phyloP scores from a whole-genome alignment of 2,329 filamentous ascomycete genomes.

The Hypoxylon sp. region DNA sequence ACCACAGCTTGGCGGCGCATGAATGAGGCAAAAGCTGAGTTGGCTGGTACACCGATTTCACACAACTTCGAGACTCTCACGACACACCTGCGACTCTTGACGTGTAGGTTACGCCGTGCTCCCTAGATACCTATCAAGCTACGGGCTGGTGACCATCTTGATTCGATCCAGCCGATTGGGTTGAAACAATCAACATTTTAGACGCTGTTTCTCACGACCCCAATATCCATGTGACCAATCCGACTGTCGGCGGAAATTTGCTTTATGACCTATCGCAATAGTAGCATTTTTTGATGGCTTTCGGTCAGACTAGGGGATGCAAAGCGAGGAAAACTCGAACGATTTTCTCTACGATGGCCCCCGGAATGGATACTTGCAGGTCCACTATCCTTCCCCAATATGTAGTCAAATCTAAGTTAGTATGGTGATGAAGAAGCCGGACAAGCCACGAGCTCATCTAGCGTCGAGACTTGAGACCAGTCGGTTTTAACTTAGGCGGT shows the following conservation, averaged over 20 bases:
- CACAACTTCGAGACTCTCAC: slow-evolving; percentile 22
- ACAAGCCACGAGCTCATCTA: slow-evolving; percentile 32
- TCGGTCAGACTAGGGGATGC: slow-evolving; percentile 36
- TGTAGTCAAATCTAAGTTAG: slow-evolving; percentile 36
- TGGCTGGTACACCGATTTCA: slow-evolving; percentile 23
- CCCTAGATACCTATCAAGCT: slow-evolving; percentile 31
- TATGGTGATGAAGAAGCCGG: slow-evolving; percentile 24
- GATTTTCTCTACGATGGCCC: slow-evolving; percentile 25
- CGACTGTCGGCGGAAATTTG: slow-evolving; percentile 21
- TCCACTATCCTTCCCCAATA: slow-evolving; percentile 18
- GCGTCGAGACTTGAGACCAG: slow-evolving; percentile 21
- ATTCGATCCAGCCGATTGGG: slow-evolving; percentile 33
- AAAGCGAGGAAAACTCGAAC: slow-evolving; percentile 23
- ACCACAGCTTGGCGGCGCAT: slow-evolving; percentile 22
- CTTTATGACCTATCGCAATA: slow-evolving; percentile 36
- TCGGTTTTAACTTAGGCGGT: slow-evolving; percentile 19
- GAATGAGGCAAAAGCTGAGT: slow-evolving; percentile 38
- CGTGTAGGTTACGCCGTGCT: slow-evolving; percentile 30
- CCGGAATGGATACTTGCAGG: slow-evolving; percentile 32
- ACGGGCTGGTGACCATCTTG: slow-evolving; percentile 23
- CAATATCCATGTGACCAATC: slow-evolving; percentile 29
- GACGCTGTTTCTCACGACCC: slow-evolving; percentile 23
- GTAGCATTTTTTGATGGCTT: slow-evolving; percentile 28
- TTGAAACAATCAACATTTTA: slow-evolving; percentile 31
- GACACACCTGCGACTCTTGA: slow-evolving; percentile 29